Conservation (phyloP, 139 green algal genomes). For the Chlorella sp. region DNA sequence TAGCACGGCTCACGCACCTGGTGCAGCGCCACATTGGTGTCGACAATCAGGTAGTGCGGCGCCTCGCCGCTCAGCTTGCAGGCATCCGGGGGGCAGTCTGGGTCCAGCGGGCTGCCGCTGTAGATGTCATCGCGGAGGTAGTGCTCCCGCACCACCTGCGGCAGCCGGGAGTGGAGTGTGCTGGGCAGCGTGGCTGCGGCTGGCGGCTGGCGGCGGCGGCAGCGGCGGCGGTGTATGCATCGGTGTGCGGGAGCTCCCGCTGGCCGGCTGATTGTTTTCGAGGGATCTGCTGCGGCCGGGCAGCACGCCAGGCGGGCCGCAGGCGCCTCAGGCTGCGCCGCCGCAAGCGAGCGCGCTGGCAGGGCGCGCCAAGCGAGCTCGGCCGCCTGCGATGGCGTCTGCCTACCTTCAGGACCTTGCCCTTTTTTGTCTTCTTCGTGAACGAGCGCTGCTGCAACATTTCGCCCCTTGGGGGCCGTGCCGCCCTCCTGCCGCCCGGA, state of each 20-base stretch:
- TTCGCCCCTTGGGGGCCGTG: not conserved
- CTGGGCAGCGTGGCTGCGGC: not conserved
- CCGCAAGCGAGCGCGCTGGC: too few species aligned
- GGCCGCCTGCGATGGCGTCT: too few species aligned
- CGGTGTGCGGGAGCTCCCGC: not conserved
- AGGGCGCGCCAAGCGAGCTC: not conserved
- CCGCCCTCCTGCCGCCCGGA: too few species aligned
- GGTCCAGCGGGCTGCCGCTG: constrained; percentile 77
- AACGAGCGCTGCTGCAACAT: constrained; percentile 85
- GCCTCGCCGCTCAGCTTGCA: constrained; percentile 72
- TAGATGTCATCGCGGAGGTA: constrained; percentile 98
- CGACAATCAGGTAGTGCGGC: constrained; percentile 87
- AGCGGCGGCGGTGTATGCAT: not conserved
- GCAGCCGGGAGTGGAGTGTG: not conserved
- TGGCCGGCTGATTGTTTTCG: too few species aligned
- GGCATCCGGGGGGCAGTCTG: constrained; percentile 57
- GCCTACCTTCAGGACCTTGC: constrained; percentile 81
- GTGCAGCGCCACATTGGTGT: constrained; percentile 95
- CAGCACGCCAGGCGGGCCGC: too few species aligned
- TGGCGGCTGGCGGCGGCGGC: not conserved
- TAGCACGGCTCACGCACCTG: too few species aligned
- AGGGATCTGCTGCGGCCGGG: too few species aligned
- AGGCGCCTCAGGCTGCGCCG: too few species aligned
- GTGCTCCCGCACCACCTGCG: constrained; percentile 87
- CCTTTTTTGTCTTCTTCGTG: constrained; percentile 88